A percentile compares a stretch with the other conserved stretches of the same genome.
These are phyloP conservation scores for Claviceps citrina DNA, from an alignment of 2,329 filamentous ascomycete species.

Conservation along the genomic window DNA sequence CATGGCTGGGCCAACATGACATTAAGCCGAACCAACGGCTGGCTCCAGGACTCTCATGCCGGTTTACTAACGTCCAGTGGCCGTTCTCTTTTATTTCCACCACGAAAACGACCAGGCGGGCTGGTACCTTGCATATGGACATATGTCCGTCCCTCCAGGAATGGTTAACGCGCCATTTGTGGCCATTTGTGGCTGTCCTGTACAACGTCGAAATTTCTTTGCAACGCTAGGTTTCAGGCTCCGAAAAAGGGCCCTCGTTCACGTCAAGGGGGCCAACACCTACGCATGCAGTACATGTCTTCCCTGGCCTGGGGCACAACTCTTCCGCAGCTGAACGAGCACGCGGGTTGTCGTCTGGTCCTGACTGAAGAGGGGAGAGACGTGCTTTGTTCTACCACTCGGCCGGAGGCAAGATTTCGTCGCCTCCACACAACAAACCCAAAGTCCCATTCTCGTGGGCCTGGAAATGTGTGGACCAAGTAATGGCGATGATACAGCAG, in stretches of 20 bases:
- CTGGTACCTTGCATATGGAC: background rate
- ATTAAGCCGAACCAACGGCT: background rate
- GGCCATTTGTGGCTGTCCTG: background rate
- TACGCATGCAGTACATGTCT: too few species aligned
- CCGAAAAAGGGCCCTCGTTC: conserved; percentile 17
- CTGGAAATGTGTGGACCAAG: too few species aligned
- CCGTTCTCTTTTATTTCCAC: background rate
- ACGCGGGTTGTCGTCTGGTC: too few species aligned
- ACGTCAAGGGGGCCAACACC: background rate
- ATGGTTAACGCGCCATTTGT: background rate
- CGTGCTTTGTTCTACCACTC: too few species aligned
- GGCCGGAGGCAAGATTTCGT: too few species aligned
- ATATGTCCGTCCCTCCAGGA: background rate
- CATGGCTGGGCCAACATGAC: background rate
- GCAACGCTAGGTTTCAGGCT: conserved; percentile 23
- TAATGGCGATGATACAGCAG: background rate
- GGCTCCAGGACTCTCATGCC: too few species aligned
- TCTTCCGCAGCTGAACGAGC: background rate
- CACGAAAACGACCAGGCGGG: background rate
- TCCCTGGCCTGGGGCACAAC: conserved; percentile 2
- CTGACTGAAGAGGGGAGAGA: too few species aligned
- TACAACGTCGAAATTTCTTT: conserved; percentile 13
- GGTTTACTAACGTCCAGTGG: too few species aligned
- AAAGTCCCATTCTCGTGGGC: too few species aligned
- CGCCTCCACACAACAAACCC: too few species aligned